phyloP scores from a whole-genome alignment of 768 basidiomycete species.

The Tephrocybe sp. region DNA sequence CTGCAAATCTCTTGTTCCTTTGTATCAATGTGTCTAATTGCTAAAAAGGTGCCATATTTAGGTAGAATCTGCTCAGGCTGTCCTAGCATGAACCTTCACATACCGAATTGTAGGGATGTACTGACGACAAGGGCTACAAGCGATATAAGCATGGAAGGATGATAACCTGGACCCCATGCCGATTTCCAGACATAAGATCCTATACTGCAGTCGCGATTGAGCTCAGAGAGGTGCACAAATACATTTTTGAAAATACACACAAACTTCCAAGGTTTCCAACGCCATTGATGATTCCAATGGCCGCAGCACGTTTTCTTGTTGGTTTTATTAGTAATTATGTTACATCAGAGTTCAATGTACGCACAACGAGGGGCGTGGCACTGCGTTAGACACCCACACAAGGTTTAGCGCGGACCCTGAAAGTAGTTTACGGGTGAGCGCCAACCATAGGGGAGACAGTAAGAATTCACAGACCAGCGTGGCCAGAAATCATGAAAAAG shows the following conservation, averaged over 20 bases:
- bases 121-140: constrained; percentile 31
- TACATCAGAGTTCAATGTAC: constrained; percentile 22
- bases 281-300: constrained; percentile 63
- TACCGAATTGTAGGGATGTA: constrained; percentile 23
- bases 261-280: constrained; percentile 53
- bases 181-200: constrained; percentile 61
- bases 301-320: constrained; percentile 49
- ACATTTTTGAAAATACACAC: constrained; percentile 30
- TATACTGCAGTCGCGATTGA: constrained; percentile 32
- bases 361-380: constrained; percentile 66
- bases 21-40: constrained; percentile 44
- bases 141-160: constrained; percentile 57
- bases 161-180: constrained; percentile 58
- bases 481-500: constrained; percentile 63
- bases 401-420: constrained; percentile 44
- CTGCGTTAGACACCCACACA: constrained; percentile 62
- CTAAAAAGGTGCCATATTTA: constrained; percentile 16
- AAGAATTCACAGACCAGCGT: constrained; percentile 27
- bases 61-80: not conserved
- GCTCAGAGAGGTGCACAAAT: not conserved
- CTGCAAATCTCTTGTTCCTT: constrained; percentile 50
- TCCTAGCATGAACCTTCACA: too few relatives aligned
- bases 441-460: not conserved
- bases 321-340: not conserved
- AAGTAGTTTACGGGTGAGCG: not conserved